Evolutionary conservation across 2,329 filamentous ascomycete species (phyloP), one percentile per base, ranked within the genome.

Genomic region (Aureobasidium sp.): DNA sequence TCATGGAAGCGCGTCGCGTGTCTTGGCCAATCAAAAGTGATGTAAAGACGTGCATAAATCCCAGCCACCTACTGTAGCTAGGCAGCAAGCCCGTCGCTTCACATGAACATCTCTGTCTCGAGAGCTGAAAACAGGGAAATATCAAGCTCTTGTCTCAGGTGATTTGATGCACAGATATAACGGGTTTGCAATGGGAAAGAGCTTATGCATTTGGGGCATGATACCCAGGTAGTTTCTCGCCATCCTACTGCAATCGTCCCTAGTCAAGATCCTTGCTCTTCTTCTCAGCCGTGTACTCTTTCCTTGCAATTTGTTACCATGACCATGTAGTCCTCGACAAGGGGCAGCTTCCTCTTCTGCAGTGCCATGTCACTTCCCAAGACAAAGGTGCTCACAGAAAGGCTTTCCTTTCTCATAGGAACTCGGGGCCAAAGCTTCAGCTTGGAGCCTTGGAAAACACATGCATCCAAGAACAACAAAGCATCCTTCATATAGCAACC

Each of bases 401-500:
- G n/a, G n/a, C n/a, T n/a, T n/a, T n/a, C n/a, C n/a, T n/a, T n/a
- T n/a, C n/a, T n/a, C n/a, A n/a, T n/a, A n/a, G n/a, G n/a, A n/a
- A n/a, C n/a, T n/a, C 21, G 48, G 25, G 35, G 48, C 48, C 48
- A 51, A 51, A 51, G 48, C 48, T 51, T 41, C 48, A 50, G 24
- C 44, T 29, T 32, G 14, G 44, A 48, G 45, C 21, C n/a, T 37
- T 47, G 17, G 27, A 19, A 24, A 51, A 51, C 40, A 40, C 37
- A 51, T 51, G n/a, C 25, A 41, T 14, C 4, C 40, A 51, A 19
- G 17, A 34, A 34, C 7, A 25, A 22, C 17, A 41, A 40, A 22
- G 27, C 16, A 41, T 19, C 48, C 6, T 3, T 30, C 48, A 51
- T 47, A 30, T 32, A 47, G 32, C 32, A 39, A 5, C 34, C 48